These are phyloP conservation scores for Bretschneidera sinensis DNA, from an alignment of 345 rosid genomes.

Conservation along the genomic window DNA sequence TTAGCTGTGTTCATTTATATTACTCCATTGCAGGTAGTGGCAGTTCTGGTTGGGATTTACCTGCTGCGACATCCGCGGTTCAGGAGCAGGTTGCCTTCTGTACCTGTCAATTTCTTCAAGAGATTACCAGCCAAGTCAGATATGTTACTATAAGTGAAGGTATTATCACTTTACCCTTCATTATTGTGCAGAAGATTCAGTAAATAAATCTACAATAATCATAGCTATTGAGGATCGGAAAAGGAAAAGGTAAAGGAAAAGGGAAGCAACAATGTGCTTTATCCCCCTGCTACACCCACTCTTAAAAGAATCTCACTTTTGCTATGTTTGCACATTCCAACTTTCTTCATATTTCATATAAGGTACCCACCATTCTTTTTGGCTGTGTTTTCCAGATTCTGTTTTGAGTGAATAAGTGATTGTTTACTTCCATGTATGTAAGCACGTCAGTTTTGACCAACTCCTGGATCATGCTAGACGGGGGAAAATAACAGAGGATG, in stretches of 20 bases:
- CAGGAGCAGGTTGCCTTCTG: slow-evolving; percentile 80
- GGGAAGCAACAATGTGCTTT: background rate
- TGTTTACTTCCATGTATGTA: background rate
- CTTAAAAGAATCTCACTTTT: slow-evolving; percentile 15
- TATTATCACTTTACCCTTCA: background rate
- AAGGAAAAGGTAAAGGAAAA: too few relatives aligned
- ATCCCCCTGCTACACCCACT: background rate
- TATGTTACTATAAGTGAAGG: slow-evolving; percentile 50
- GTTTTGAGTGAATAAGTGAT: background rate
- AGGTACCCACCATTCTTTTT: slow-evolving; percentile 19
- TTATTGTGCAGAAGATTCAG: slow-evolving; percentile 9
- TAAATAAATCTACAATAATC: slow-evolving; percentile 5
- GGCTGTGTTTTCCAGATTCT: slow-evolving; percentile 14
- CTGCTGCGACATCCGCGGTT: slow-evolving; percentile 91
- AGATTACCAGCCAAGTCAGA: slow-evolving; percentile 91
- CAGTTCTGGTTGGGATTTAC: slow-evolving; percentile 61
- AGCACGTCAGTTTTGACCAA: too few relatives aligned
- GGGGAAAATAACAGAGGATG: too few relatives aligned
- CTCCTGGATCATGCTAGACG: too few relatives aligned
- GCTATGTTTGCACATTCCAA: slow-evolving; percentile 16
- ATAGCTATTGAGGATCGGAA: slow-evolving; percentile 9
- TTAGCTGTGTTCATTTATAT: slow-evolving; percentile 74
- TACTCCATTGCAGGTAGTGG: slow-evolving; percentile 86
- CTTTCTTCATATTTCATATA: slow-evolving; percentile 14
- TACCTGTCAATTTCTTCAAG: slow-evolving; percentile 93